These are phyloP conservation scores for Diplodia corticola DNA, from an alignment of 2,329 filamentous ascomycete genomes.

Conservation along the genomic window DNA sequence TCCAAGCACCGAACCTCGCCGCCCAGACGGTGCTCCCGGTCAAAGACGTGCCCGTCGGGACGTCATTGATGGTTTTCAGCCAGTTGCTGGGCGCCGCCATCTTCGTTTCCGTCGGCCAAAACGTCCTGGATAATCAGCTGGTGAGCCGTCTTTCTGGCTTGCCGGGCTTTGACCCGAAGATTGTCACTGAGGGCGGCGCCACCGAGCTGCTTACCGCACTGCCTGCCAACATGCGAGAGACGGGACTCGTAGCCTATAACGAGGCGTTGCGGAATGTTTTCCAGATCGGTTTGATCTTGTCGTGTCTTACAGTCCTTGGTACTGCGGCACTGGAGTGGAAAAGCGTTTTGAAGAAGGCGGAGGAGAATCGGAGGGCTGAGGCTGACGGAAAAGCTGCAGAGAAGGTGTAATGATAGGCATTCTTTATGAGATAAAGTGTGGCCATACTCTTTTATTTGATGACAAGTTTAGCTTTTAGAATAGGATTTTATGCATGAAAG, in stretches of 20 bases:
- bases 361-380: background rate
- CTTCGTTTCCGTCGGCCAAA: conserved; percentile 43
- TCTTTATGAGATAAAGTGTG: too few species aligned
- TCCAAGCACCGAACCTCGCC: conserved; percentile 27
- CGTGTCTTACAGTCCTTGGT: background rate
- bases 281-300: background rate
- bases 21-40: conserved; percentile 21
- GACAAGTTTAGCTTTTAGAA: too few species aligned
- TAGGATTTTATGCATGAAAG: too few species aligned
- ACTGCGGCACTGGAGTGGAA: background rate
- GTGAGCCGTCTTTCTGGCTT: conserved; percentile 32
- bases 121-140: conserved; percentile 42
- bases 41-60: conserved; percentile 23
- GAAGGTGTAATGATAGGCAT: too few species aligned
- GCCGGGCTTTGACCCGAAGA: conserved; percentile 29
- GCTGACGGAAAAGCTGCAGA: background rate
- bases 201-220: background rate
- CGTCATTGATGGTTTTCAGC: conserved; percentile 47
- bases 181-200: background rate
- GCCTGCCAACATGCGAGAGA: background rate
- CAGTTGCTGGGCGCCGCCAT: conserved; percentile 43
- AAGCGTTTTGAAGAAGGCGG: background rate
- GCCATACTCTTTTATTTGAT: too few species aligned
- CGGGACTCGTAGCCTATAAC: background rate
- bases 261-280: background rate